Evolutionary conservation across 148 eudicot genomes (phyloP), one percentile per base, ranked within the genome.

Genomic region (Bassia scoparia): DNA sequence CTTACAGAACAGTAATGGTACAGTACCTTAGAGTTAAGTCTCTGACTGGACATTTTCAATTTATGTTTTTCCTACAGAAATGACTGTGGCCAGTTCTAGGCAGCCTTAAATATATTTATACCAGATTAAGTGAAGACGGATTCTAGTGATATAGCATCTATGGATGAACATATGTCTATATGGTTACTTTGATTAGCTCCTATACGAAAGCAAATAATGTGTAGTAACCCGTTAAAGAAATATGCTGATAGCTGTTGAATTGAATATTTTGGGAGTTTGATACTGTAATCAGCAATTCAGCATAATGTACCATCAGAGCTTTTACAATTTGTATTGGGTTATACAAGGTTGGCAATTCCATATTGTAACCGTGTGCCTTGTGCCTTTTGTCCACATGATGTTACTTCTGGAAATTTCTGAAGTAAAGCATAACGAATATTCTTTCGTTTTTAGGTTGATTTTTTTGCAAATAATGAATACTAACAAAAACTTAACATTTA

Each of bases 171-270:
- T 15, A 46, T 14, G 27, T 41, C 62, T 23, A 12, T 30, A 44
- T 61, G 60, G 1, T 24, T n/a, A 14, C 30, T 67, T 31, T 5
- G 46, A 44, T 38, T 23, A 49, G 76, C 46, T 61, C 20, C 37
- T 53, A n/a, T n/a, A n/a, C n/a, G 84, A 46, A 3, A 35, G 44
- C 31, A 26, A 38, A n/a, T 74, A 41, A n/a, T n/a, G n/a, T 64
- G 69, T 65, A 76, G 41, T 37, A 75, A 61, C 55, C 20, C 37
- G 33, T 46, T 33, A 37, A 53, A 37, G 29, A 54, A 18, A n/a
- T 15, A 26, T 18, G 30, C 30, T 20, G 9, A 23, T 52, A 33
- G 76, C 17, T 35, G 30, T 44, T 53, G 27, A 8, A 35, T 60
- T 61, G 61, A 5, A 37, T 24, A 17, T 44, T 59, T 34, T 7